Base-by-base conservation (phyloP, 306 rosid species). In the Prunus kanzakura region DNA sequence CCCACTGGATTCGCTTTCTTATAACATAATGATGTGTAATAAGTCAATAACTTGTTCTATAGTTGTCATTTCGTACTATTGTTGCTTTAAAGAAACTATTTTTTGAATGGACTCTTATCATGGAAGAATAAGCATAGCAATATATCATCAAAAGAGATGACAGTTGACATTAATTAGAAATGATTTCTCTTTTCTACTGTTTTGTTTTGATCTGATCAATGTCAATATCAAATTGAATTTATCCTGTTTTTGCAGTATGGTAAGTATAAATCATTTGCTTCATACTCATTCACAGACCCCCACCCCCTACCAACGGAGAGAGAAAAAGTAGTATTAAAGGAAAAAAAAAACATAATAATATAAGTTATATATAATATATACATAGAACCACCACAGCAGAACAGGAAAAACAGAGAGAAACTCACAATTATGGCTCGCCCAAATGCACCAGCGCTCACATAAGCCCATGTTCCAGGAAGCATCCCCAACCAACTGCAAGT, bases 401-500 rank as follows among this genome's bases (percentile, higher is more conserved):
- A 62, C 43, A 43, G n/a, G 45, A 50, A 69, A 71, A 63, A 41
- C 22, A 75, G 61, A 30, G 67, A 75, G 41, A 76, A 80, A 93
- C 98, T 92, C 82, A 95, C 97, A 78, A 95, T 87, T 71, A 95
- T 87, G 29, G 97, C 99, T 76, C 99, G 88, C 80, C 99, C 99
- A 83, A 95, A 92, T 75, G 99, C 99, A 71, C 99, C 99, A 11
- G 99, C 99, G 82, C 99, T 92, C 79, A 95, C 99, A 27, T 95
- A 95, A 75, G 99, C 99, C 99, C 99, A 95, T 74, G 99, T 80
- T 82, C 99, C 99, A n/a, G 99, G 99, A 86, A 95, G 99, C 99
- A 95, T 95, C 78, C 99, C 99, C 75, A 95, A 64, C 99, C 99
- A 95, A 85, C 99, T 95, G 96, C 86, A 71, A 43, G 50, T 29